Percentiles rank a stretch among this genome's conserved stretches.
Evolutionary conservation across 2,329 filamentous ascomycete species (phyloP).

Genomic region (Didymella arachidicola): DNA sequence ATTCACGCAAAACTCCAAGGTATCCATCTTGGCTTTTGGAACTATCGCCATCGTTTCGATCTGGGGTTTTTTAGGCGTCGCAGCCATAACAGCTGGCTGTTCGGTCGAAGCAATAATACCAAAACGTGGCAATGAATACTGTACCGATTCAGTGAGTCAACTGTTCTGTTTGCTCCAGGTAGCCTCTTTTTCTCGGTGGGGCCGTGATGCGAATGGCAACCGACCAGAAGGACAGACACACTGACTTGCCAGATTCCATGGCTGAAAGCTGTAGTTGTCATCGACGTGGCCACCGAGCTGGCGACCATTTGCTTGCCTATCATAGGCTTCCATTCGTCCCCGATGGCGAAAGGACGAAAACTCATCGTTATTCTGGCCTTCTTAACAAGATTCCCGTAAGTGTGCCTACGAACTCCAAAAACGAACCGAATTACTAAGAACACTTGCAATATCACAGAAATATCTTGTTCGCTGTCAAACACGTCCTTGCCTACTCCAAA

Average conservation of each 20-base stretch:
- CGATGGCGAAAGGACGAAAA: neutral
- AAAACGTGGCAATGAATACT: neutral
- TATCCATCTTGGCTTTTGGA: neutral
- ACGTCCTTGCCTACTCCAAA: neutral
- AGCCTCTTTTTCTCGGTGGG: neutral
- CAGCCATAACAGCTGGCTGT: neutral
- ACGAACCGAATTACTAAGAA: neutral
- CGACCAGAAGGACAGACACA: neutral
- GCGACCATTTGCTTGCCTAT: neutral
- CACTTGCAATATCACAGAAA: neutral
- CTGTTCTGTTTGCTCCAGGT: no score
- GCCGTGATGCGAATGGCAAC: neutral
- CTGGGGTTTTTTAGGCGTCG: neutral
- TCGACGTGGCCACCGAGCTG: neutral
- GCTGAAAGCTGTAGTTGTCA: neutral
- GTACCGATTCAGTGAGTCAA: neutral
- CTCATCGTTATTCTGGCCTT: neutral
- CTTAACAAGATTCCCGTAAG: neutral
- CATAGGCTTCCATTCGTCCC: neutral
- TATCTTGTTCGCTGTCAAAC: neutral
- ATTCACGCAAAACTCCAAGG: neutral
- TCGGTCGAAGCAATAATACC: neutral
- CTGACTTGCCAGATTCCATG: neutral
- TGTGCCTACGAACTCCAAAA: neutral
- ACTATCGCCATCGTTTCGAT: neutral